Percentiles rank a stretch among this genome's conserved stretches.
These are phyloP conservation scores for Galerina marginata DNA, from an alignment of 768 basidiomycete genomes.

Conservation along the genomic window DNA sequence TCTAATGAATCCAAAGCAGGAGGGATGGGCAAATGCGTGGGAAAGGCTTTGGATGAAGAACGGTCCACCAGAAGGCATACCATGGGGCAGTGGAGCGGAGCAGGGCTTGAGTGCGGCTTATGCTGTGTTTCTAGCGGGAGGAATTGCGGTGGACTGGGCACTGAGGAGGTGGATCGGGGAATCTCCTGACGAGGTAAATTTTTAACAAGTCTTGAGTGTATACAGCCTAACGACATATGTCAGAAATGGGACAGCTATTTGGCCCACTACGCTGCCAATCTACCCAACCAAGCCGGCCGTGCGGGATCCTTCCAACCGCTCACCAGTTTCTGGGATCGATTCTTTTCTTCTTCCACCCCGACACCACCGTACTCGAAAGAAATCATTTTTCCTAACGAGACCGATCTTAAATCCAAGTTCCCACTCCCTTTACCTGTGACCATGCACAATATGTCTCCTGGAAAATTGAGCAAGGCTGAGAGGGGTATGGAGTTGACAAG, in stretches of 20 bases:
- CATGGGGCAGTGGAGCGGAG: constrained; percentile 62
- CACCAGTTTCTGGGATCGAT: constrained; percentile 57
- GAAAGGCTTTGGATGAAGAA: constrained; percentile 61
- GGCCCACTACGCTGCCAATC: constrained; percentile 56
- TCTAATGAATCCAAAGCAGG: constrained; percentile 48
- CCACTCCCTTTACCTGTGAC: constrained; percentile 19
- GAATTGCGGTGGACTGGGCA: constrained; percentile 60
- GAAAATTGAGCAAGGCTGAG: neutral
- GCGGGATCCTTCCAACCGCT: constrained; percentile 64
- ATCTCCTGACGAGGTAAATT: constrained; percentile 68
- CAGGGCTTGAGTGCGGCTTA: constrained; percentile 64
- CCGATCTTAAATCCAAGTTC: constrained; percentile 10
- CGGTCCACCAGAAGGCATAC: constrained; percentile 30
- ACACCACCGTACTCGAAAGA: constrained; percentile 31
- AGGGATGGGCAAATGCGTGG: constrained; percentile 65
- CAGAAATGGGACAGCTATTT: constrained; percentile 78
- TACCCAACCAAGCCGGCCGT: constrained; percentile 58
- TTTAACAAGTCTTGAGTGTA: neutral
- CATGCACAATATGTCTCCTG: constrained; percentile 15
- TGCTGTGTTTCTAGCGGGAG: constrained; percentile 54
- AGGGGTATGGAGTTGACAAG: constrained; percentile 16
- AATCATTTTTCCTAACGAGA: constrained; percentile 18
- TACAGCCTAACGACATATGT: neutral
- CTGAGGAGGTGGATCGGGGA: constrained; percentile 61
- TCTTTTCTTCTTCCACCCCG: constrained; percentile 35